Evolutionary conservation across 176 grass and related monocot genomes (phyloP).

Genomic region (Eleusine indica): DNA sequence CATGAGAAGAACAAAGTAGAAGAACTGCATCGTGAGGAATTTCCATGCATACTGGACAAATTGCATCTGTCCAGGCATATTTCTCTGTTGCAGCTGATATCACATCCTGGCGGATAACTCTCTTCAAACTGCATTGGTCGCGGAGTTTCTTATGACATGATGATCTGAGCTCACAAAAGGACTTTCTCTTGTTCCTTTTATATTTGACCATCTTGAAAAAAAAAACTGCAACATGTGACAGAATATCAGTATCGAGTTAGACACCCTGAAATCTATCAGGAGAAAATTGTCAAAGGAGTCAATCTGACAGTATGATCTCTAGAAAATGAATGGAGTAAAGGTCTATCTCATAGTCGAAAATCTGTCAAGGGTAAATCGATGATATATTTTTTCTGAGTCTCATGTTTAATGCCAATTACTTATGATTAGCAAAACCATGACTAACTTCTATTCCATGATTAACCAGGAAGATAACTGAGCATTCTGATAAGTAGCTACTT

Average conservation of each 20-base stretch:
- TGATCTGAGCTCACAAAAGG: constrained; percentile 34
- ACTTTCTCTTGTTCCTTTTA: constrained; percentile 30
- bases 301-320: background rate
- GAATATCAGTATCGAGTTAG: background rate
- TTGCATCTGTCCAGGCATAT: constrained; percentile 69
- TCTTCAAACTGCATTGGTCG: constrained; percentile 30
- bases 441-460: background rate
- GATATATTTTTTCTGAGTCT: background rate
- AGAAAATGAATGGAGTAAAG: background rate
- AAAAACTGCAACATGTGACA: constrained; percentile 20
- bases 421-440: too few species aligned
- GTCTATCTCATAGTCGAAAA: background rate
- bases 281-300: background rate
- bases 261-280: background rate
- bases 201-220: constrained; percentile 59
- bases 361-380: background rate
- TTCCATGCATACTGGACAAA: constrained; percentile 87
- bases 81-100: constrained; percentile 55
- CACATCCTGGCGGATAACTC: constrained; percentile 34
- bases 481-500: constrained; percentile 4
- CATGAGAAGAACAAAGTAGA: constrained; percentile 83
- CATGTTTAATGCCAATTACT: too few species aligned
- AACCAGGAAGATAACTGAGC: background rate
- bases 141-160: constrained; percentile 26
- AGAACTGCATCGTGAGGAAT: constrained; percentile 82